Conservation (phyloP, 768 basidiomycete species). For the Suillus plorans region DNA sequence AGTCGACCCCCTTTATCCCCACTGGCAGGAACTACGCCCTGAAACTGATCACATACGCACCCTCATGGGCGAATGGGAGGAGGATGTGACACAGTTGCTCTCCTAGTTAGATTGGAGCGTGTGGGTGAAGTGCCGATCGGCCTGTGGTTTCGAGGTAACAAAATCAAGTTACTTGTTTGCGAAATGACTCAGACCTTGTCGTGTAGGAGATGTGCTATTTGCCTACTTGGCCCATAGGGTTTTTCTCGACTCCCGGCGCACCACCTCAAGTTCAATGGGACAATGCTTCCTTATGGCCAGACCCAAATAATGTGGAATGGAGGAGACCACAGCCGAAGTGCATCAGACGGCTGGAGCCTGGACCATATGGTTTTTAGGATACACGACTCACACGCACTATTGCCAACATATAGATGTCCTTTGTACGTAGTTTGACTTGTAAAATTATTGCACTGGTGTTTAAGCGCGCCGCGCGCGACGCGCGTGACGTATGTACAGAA, state of each 20-base stretch:
- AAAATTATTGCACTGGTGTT: too few species aligned
- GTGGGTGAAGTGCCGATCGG: slow-evolving; percentile 20
- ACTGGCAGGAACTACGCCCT: neutral
- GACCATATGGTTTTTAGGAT: too few species aligned
- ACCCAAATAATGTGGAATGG: too few species aligned
- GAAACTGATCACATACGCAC: slow-evolving; percentile 2
- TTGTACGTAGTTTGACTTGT: too few species aligned
- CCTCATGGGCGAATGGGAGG: slow-evolving; percentile 11
- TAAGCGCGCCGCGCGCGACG: too few species aligned
- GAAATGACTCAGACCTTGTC: neutral
- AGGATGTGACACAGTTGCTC: slow-evolving; percentile 13
- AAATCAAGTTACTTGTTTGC: neutral
- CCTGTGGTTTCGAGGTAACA: slow-evolving; percentile 13
- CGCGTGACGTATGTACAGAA: too few species aligned
- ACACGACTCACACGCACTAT: too few species aligned
- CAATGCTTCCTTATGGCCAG: too few species aligned
- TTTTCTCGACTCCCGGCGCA: neutral
- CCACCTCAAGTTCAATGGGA: too few species aligned
- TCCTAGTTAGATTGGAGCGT: slow-evolving; percentile 22
- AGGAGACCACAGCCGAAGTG: too few species aligned
- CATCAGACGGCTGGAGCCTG: too few species aligned
- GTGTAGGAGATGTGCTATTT: slow-evolving; percentile 27
- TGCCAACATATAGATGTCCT: too few species aligned
- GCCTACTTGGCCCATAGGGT: slow-evolving; percentile 23
- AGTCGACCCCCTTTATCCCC: slow-evolving; percentile 1